Evolutionary conservation across 106 monocot genomes (phyloP).

Genomic region (Alisma plantagoaquatica): DNA sequence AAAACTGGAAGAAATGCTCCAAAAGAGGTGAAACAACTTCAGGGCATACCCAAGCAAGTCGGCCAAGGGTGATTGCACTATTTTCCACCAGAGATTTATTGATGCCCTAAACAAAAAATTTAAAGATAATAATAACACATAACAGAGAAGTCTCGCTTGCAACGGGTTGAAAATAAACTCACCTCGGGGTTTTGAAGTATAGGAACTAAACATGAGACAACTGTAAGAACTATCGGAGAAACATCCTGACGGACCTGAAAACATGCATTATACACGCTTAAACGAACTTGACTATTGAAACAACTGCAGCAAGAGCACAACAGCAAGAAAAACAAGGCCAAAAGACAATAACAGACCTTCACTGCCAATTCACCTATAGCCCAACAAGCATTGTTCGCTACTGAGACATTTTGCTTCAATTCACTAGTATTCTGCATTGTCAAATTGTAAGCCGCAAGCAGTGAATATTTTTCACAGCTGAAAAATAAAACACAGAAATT

Average conservation of each 20-base stretch:
- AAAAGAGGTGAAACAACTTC: constrained; percentile 90
- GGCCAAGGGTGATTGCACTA: constrained; percentile 95
- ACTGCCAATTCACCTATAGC: constrained; percentile 97
- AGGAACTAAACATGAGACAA: constrained; percentile 59
- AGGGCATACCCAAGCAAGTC: constrained; percentile 92
- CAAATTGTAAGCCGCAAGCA: neutral
- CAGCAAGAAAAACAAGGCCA: neutral
- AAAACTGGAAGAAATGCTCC: constrained; percentile 88
- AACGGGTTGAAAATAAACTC: constrained; percentile 5
- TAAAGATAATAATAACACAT: neutral
- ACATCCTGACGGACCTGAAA: constrained; percentile 78
- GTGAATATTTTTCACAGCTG: neutral
- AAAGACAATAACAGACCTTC: constrained; percentile 36
- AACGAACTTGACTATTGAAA: neutral
- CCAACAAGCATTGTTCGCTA: constrained; percentile 99
- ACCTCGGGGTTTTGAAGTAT: constrained; percentile 85
- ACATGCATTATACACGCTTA: neutral
- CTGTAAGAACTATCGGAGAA: constrained; percentile 54
- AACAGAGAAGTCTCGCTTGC: neutral
- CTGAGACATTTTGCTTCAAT: constrained; percentile 72
- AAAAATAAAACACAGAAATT: neutral
- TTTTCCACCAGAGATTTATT: constrained; percentile 94
- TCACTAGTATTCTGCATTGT: constrained; percentile 36
- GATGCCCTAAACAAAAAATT: constrained; percentile 32
- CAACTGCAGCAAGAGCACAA: neutral